Evolutionary conservation across 169 alveolate genomes (phyloP).

Genomic region (Babesia divergens): DNA sequence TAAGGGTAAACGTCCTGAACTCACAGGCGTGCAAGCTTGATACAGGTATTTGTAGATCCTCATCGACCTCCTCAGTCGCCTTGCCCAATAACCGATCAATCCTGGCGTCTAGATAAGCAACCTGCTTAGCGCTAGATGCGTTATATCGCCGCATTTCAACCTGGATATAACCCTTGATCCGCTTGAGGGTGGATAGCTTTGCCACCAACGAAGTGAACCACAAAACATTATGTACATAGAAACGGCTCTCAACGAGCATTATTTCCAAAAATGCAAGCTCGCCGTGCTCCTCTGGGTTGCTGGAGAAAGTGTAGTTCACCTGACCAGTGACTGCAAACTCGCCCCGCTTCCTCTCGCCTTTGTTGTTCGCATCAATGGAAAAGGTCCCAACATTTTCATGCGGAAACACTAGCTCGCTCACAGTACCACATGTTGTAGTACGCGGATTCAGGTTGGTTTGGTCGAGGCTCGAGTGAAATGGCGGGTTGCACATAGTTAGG

Average conservation of each 20-base stretch:
- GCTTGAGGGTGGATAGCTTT: constrained; percentile 64
- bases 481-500: constrained; percentile 64
- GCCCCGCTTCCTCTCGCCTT: background rate
- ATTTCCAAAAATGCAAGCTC: constrained; percentile 69
- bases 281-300: constrained; percentile 56
- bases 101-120: constrained; percentile 48
- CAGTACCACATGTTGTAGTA: constrained; percentile 23
- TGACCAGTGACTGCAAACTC: constrained; percentile 22
- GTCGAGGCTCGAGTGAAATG: constrained; percentile 42
- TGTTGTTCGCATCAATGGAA: background rate
- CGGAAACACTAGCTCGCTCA: constrained; percentile 36
- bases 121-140: constrained; percentile 48
- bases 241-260: constrained; percentile 71
- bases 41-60: background rate
- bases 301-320: constrained; percentile 35
- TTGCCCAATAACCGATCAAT: constrained; percentile 16
- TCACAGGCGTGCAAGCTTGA: constrained; percentile 63
- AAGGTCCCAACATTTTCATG: background rate
- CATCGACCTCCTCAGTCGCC: background rate
- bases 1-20: constrained; percentile 66
- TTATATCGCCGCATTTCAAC: constrained; percentile 67
- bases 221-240: constrained; percentile 59
- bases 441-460: constrained; percentile 48
- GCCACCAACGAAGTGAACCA: constrained; percentile 77
- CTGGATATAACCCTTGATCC: constrained; percentile 65